Evolutionary conservation across 208 protist genomes (phyloP).

Genomic region (Phytomonas serpens): DNA sequence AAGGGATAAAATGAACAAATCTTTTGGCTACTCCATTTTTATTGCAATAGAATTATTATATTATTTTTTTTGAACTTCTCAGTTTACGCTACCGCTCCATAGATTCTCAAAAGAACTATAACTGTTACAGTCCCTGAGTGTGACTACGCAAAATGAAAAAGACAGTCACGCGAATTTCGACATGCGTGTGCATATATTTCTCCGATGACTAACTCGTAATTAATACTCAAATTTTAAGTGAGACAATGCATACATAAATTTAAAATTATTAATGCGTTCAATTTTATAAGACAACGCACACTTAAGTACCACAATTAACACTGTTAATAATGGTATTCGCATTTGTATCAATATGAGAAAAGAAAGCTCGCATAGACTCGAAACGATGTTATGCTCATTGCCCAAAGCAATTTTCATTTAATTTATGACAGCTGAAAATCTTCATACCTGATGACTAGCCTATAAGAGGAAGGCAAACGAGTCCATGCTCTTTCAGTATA

Average conservation of each 20-base stretch:
- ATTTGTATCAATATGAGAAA: constrained; percentile 7
- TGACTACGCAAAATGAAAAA: neutral
- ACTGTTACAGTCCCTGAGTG: neutral
- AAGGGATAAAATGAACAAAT: neutral
- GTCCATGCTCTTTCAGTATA: neutral
- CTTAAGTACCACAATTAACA: neutral
- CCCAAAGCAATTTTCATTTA: neutral
- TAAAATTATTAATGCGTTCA: neutral
- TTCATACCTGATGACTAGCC: neutral
- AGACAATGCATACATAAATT: constrained; percentile 4
- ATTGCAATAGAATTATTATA: constrained; percentile 4
- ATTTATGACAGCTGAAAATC: neutral
- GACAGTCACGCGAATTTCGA: neutral
- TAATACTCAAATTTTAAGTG: too few species aligned
- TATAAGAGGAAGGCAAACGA: neutral
- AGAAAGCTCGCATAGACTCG: neutral
- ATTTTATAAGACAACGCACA: neutral
- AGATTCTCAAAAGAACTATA: neutral
- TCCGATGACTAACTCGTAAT: constrained; percentile 10
- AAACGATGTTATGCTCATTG: neutral
- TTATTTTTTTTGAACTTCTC: neutral
- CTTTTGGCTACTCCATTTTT: neutral
- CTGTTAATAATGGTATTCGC: neutral
- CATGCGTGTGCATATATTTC: neutral
- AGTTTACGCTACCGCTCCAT: neutral